Conservation (phyloP, 192 early-diverging fungal genomes). For the Podila epigama region DNA sequence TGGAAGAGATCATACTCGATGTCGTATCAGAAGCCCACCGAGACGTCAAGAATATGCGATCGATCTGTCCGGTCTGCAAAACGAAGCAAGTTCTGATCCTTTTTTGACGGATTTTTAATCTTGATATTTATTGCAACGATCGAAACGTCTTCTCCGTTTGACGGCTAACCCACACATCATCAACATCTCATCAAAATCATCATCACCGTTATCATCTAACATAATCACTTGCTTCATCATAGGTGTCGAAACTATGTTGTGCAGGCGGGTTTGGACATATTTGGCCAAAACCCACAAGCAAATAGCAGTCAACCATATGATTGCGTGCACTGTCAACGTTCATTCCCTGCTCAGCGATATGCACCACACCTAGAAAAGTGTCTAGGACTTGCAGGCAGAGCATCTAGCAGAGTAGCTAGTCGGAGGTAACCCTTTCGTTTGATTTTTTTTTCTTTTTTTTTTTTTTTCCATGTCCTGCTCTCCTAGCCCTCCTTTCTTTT, state of each 20-base stretch:
- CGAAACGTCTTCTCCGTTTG: background rate
- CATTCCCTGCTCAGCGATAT: conserved; percentile 84
- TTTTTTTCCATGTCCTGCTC: background rate
- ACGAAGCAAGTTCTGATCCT: conserved; percentile 64
- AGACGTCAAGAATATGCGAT: conserved; percentile 65
- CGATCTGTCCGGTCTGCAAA: conserved; percentile 77
- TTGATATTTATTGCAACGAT: background rate
- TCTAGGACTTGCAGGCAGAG: conserved; percentile 79
- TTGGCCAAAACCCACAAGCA: conserved; percentile 64
- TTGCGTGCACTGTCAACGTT: conserved; percentile 81
- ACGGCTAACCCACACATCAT: too few species aligned
- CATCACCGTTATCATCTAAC: conserved; percentile 64
- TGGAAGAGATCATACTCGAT: conserved; percentile 78
- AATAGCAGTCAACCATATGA: conserved; percentile 71
- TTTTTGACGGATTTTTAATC: background rate
- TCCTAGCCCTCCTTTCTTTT: too few species aligned
- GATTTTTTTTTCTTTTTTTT: background rate
- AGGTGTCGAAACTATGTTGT: conserved; percentile 53
- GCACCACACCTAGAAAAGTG: conserved; percentile 94
- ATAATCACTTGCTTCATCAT: background rate
- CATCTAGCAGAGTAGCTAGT: conserved; percentile 64
- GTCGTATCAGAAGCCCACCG: conserved; percentile 76
- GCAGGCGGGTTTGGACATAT: conserved; percentile 67
- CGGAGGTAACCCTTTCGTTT: conserved; percentile 46
- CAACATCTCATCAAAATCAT: too few species aligned